Evolutionary conservation across 2,329 filamentous ascomycete genomes (phyloP), one percentile per base, ranked within the genome.

Genomic region (Graphium sp.): DNA sequence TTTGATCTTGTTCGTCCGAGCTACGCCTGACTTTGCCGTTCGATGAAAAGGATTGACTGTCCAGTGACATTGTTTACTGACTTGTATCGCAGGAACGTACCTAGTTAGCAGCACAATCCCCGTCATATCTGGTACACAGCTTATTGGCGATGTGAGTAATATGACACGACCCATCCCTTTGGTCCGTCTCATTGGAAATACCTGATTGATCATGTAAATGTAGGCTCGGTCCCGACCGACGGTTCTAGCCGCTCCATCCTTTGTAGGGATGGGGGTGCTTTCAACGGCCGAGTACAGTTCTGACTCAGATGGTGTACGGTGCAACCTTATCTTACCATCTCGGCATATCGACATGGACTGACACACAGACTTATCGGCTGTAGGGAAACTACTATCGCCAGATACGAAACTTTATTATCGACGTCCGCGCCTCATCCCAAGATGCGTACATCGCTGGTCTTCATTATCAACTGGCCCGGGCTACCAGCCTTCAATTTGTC

Each of bases 101-200:
- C 41, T 74, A 5, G 70, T 87, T 35, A 76, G 67, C 28, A 62
- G 58, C 36, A 76, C 80, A 5, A 71, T 89, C 34, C 52, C 79
- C 23, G 71, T 77, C 44, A 73, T 74, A 50, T 89, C 85, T 54
- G 82, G 83, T 46, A 84, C 80, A 2, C 75, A 82, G 47, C 61
- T 89, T 35, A 62, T 84, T 18, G 80, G 79, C 22, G 75, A 85
- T n/a, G n/a, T n/a, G n/a, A n/a, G n/a, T n/a, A n/a, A n/a, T n/a
- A n/a, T n/a, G n/a, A n/a, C n/a, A n/a, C n/a, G n/a, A n/a, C n/a
- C n/a, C n/a, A n/a, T n/a, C n/a, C n/a, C n/a, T n/a, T n/a, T n/a
- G n/a, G n/a, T n/a, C n/a, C n/a, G n/a, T n/a, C n/a, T n/a, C n/a
- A n/a, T n/a, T n/a, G n/a, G n/a, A n/a, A n/a, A n/a, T n/a, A n/a